Conservation (phyloP, 805 yeast genomes). For the Yarrowia sp. region DNA sequence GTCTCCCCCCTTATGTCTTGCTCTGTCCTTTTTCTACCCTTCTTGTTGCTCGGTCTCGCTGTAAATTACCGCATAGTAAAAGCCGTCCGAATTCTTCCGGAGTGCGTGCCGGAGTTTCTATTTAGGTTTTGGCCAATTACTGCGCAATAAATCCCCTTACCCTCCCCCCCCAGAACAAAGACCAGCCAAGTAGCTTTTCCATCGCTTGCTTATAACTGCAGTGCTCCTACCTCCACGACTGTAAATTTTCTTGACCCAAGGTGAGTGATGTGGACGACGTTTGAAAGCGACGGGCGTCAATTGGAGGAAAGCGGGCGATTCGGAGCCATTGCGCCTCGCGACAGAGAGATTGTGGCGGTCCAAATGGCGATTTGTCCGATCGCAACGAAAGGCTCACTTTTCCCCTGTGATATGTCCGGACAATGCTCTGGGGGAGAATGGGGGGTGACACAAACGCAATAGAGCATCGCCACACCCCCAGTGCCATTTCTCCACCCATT, state of each 20-base stretch:
- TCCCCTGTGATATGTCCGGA: constrained; percentile 4
- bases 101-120: constrained; percentile 36
- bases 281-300: not conserved
- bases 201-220: constrained; percentile 39
- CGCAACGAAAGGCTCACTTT: too few species aligned
- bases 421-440: not conserved
- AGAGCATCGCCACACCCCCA: too few species aligned
- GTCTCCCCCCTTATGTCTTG: too few species aligned
- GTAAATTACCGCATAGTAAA: constrained; percentile 32
- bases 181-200: constrained; percentile 26
- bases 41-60: constrained; percentile 9
- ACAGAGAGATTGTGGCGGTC: not conserved
- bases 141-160: constrained; percentile 38
- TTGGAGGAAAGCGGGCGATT: not conserved
- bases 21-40: not conserved
- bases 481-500: not conserved
- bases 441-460: too few species aligned
- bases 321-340: not conserved
- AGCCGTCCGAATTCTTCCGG: constrained; percentile 38
- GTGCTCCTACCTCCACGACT: constrained; percentile 37
- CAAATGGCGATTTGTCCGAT: too few species aligned
- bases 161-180: constrained; percentile 38
- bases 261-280: constrained; percentile 10
- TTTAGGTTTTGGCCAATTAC: constrained; percentile 38
- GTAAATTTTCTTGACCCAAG: constrained; percentile 38